These are phyloP conservation scores for Pythium scleroteichum DNA, from an alignment of 352 stramenopile species.

Conservation along the genomic window DNA sequence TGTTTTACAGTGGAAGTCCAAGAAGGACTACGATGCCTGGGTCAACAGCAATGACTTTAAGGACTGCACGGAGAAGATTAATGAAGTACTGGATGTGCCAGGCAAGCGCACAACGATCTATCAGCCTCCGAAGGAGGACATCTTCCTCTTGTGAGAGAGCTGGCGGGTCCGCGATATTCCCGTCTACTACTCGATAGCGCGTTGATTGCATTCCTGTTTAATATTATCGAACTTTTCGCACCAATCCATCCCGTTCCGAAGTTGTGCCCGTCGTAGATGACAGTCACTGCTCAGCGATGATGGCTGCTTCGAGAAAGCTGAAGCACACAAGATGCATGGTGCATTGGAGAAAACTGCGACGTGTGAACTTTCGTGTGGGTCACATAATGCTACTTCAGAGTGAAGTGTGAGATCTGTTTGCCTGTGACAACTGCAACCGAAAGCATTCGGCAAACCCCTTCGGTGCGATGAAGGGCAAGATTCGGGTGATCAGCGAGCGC, in stretches of 20 bases:
- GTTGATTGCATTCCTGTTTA: no score
- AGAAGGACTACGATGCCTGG: slow-evolving; percentile 82
- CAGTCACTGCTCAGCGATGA: no score
- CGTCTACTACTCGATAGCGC: no score
- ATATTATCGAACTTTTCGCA: background rate
- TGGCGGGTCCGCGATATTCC: no score
- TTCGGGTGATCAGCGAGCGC: slow-evolving; percentile 78
- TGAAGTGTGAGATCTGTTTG: slow-evolving; percentile 19
- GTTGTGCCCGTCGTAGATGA: no score
- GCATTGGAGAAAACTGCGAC: slow-evolving; percentile 13
- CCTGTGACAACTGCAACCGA: slow-evolving; percentile 19
- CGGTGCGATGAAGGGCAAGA: slow-evolving; percentile 22
- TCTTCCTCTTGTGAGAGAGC: slow-evolving; percentile 72
- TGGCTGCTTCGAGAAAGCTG: slow-evolving; percentile 1
- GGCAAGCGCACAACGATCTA: slow-evolving; percentile 88
- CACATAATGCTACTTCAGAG: slow-evolving; percentile 26
- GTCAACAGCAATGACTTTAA: slow-evolving; percentile 76
- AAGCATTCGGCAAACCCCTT: slow-evolving; percentile 18
- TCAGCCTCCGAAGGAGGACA: slow-evolving; percentile 76
- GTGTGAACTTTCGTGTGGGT: slow-evolving; percentile 17
- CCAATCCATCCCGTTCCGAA: background rate
- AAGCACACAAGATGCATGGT: slow-evolving; percentile 4
- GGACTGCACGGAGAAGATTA: slow-evolving; percentile 81
- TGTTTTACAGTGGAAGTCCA: slow-evolving; percentile 64
- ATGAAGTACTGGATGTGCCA: slow-evolving; percentile 83